Conservation (phyloP, 495 filamentous ascomycete species). For the Neurospora tetraspora region DNA sequence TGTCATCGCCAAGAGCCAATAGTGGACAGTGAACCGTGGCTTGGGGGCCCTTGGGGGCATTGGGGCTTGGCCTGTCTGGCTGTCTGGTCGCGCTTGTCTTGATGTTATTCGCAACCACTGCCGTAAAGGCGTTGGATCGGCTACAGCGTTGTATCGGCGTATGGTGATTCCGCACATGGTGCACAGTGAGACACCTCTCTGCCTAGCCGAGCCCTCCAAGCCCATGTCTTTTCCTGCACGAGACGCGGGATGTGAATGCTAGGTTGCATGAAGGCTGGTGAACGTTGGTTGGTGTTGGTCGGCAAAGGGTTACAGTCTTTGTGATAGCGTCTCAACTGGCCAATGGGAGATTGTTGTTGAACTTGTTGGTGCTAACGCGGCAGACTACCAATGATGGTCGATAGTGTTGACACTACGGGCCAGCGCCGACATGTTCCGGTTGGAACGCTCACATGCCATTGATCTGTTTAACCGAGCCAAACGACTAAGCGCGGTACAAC, state of each 20-base stretch:
- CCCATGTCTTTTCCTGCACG: background rate
- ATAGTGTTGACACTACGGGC: background rate
- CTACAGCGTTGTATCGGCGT: background rate
- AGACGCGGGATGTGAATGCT: background rate
- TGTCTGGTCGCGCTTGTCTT: background rate
- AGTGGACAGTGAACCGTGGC: background rate
- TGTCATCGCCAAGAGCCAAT: background rate
- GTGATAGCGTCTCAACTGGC: background rate
- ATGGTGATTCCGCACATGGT: background rate
- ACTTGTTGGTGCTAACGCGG: background rate
- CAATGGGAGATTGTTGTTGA: background rate
- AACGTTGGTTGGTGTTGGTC: background rate
- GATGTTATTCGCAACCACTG: background rate
- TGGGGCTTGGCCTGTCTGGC: background rate
- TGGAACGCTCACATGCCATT: background rate
- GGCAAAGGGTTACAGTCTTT: background rate
- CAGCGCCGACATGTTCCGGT: background rate
- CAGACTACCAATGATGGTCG: background rate
- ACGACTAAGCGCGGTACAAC: background rate
- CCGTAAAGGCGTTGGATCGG: background rate
- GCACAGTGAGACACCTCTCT: background rate
- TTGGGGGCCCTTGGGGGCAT: background rate
- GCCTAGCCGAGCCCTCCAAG: background rate
- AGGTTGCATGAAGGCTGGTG: background rate
- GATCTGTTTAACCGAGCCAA: background rate